A percentile compares a stretch with the other conserved stretches of the same genome.
These are phyloP conservation scores for Pseudocercospora musae DNA, from an alignment of 2,329 filamentous ascomycete species.

Conservation along the genomic window DNA sequence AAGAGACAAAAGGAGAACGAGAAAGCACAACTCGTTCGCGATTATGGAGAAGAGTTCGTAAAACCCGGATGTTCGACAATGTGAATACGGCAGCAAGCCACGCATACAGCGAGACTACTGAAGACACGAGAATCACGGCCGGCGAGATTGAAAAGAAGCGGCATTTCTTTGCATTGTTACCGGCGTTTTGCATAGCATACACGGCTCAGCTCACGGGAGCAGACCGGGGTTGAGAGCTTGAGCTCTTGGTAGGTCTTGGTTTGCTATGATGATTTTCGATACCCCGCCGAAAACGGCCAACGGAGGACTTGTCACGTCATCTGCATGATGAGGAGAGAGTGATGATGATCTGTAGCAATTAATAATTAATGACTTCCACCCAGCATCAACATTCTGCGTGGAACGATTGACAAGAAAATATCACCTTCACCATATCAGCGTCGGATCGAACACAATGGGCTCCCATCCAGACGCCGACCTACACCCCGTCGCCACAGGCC, in stretches of 20 bases:
- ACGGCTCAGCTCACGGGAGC: neutral
- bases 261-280: neutral
- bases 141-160: neutral
- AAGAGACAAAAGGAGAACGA: slow-evolving; percentile 64
- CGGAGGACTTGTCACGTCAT: neutral
- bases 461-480: slow-evolving; percentile 43
- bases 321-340: neutral
- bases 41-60: slow-evolving; percentile 37
- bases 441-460: slow-evolving; percentile 9
- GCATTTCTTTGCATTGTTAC: neutral
- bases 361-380: neutral
- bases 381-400: neutral
- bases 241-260: neutral
- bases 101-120: neutral
- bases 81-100: slow-evolving; percentile 24
- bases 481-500: slow-evolving; percentile 45
- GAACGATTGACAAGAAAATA: neutral
- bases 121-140: neutral
- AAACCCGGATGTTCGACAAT: slow-evolving; percentile 32
- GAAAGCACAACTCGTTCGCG: slow-evolving; percentile 61
- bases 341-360: neutral
- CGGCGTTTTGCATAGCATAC: slow-evolving; percentile 4
- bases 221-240: neutral
- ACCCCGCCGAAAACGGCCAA: slow-evolving; percentile 2
- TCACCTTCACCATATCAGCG: neutral